Base-by-base conservation (phyloP, 129 eudicot species). In the Rutidosis leptorrhynchoides region DNA sequence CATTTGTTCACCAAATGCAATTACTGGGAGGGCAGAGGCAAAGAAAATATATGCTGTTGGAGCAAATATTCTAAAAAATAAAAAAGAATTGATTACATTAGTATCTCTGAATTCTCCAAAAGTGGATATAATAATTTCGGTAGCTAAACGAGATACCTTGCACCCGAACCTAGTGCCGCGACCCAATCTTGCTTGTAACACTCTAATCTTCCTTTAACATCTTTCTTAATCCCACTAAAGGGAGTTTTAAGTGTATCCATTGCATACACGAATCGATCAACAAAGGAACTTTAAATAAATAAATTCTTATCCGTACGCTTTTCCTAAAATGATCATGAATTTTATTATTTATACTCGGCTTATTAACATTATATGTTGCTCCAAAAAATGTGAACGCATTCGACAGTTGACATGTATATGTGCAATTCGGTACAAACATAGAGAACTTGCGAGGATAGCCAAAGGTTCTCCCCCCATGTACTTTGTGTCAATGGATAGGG, bases 1-100 rank as follows among this genome's bases (percentile, higher is more conserved):
- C 69, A 92, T 67, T 57, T 88, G 98, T 80, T 92, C 95, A 37
- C 98, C 98, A 62, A 92, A 92, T 58, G 98, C 95, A 74, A 88
- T 88, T 25, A 84, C 98, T 22, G 96, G 97, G 68, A 87, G 90
- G 71, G 97, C 89, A 23, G 97, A 90, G 42, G 97, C 95, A 77
- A 90, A 90, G 82, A 87, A 90, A 25, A 87, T 83, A 69, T 83
- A 90, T 25, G 95, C 83, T 4, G 95, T 84, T 75, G 96, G 98
- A 63, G 96, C 95, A 70, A 92, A 70, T 75, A 88, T 83, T 80
- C 96, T 91, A 69, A 64, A 54, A 45, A 54, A 52, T 28, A 45
- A 69, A 42, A 15, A 23, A 40, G 24, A 37, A 63, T 37, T 28
- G 11, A 49, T 49, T 5, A 17, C 9, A 17, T 56, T 42, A 30